Conservation (phyloP, 2,329 filamentous ascomycete species). For the Trichoderma hamatum region DNA sequence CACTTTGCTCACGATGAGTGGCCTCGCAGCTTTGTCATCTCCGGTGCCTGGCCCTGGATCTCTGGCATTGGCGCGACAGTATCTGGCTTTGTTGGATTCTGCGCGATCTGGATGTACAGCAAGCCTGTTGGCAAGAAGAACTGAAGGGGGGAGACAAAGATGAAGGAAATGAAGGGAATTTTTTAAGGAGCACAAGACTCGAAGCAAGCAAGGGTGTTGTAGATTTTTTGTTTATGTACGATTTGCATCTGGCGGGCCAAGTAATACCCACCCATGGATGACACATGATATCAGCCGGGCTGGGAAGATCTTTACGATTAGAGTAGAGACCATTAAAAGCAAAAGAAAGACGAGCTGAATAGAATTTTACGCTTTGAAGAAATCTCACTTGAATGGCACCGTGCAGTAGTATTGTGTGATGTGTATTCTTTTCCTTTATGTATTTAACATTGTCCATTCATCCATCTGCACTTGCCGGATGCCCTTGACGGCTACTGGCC, state of each 20-base stretch:
- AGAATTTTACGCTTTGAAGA: slow-evolving; percentile 17
- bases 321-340: slow-evolving; percentile 30
- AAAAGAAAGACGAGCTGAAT: slow-evolving; percentile 23
- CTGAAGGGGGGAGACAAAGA: neutral
- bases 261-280: slow-evolving; percentile 13
- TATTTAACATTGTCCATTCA: neutral
- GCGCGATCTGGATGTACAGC: slow-evolving; percentile 82
- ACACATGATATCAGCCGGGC: slow-evolving; percentile 5
- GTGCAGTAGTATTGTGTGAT: neutral
- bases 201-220: neutral
- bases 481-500: neutral
- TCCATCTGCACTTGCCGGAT: neutral
- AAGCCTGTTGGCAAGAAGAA: slow-evolving; percentile 45
- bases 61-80: slow-evolving; percentile 83
- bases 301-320: slow-evolving; percentile 29
- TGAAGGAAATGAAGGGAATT: neutral
- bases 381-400: neutral
- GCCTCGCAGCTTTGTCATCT: slow-evolving; percentile 87
- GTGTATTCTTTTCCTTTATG: neutral
- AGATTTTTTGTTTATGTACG: slow-evolving; percentile 23
- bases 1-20: slow-evolving; percentile 98
- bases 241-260: slow-evolving; percentile 19
- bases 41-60: slow-evolving; percentile 93
- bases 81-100: slow-evolving; percentile 81
- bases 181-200: neutral